phyloP scores from a whole-genome alignment of 1,139 yeast genomes.

The Maudiozyma humilis region DNA sequence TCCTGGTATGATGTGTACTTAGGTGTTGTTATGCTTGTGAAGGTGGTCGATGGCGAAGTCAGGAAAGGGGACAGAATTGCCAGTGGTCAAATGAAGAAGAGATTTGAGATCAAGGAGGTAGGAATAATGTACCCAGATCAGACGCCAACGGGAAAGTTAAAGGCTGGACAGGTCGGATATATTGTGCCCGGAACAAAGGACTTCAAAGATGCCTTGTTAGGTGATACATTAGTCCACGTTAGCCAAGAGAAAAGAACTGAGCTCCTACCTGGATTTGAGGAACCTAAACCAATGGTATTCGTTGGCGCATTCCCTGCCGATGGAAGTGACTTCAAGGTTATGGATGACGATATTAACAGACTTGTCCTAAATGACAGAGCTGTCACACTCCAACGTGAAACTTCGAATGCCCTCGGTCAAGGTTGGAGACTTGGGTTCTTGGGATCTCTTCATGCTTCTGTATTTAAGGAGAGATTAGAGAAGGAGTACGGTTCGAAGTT shows the following conservation, averaged over 20 bases:
- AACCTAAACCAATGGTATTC: conserved; percentile 95
- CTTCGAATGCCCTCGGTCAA: conserved; percentile 89
- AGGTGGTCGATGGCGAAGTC: conserved; percentile 74
- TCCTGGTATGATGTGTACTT: conserved; percentile 94
- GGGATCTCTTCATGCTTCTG: conserved; percentile 92
- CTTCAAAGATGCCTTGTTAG: conserved; percentile 78
- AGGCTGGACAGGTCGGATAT: conserved; percentile 93
- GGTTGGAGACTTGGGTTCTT: conserved; percentile 96
- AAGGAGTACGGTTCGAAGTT: conserved; percentile 90
- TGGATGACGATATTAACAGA: conserved; percentile 86
- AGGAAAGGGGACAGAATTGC: conserved; percentile 65
- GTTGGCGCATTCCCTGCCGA: conserved; percentile 98
- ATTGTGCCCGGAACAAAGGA: conserved; percentile 89
- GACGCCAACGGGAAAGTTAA: conserved; percentile 49
- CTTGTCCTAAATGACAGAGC: conserved; percentile 86
- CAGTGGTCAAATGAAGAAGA: conserved; percentile 68
- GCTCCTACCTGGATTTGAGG: conserved; percentile 90
- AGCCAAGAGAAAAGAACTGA: conserved; percentile 52
- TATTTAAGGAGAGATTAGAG: conserved; percentile 82
- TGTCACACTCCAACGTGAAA: conserved; percentile 80
- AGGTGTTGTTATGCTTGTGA: conserved; percentile 84
- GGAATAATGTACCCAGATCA: conserved; percentile 95
- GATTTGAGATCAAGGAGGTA: conserved; percentile 82
- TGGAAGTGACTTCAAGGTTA: conserved; percentile 77
- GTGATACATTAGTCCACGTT: conserved; percentile 78